A percentile compares a stretch with the other conserved stretches of the same genome.
Conservation (phyloP, 148 eudicot species). For the Pouteria glomerata region DNA sequence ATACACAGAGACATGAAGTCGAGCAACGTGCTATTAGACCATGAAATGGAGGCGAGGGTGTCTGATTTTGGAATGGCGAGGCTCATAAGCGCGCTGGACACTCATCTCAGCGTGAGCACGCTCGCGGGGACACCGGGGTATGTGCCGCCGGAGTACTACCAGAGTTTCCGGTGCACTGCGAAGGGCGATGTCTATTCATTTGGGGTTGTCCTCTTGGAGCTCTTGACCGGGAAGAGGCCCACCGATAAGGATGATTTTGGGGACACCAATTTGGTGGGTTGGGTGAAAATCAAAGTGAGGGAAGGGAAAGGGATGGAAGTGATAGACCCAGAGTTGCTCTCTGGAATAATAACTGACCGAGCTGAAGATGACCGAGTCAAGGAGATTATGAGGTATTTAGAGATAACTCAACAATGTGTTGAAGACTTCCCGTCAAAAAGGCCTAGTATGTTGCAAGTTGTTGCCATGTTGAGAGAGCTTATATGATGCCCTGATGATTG, state of each 20-base stretch:
- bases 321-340: slow-evolving; percentile 58
- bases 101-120: slow-evolving; percentile 93
- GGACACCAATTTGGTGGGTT: slow-evolving; percentile 90
- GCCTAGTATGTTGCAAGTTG: slow-evolving; percentile 94
- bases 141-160: slow-evolving; percentile 97
- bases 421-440: slow-evolving; percentile 93
- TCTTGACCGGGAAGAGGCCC: slow-evolving; percentile 78
- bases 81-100: slow-evolving; percentile 88
- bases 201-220: slow-evolving; percentile 80
- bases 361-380: slow-evolving; percentile 62
- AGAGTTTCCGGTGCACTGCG: slow-evolving; percentile 91
- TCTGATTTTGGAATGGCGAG: slow-evolving; percentile 99
- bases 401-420: slow-evolving; percentile 70
- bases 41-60: slow-evolving; percentile 78
- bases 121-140: slow-evolving; percentile 97
- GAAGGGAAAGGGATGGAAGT: slow-evolving; percentile 93
- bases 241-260: slow-evolving; percentile 97
- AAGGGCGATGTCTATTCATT: slow-evolving; percentile 93
- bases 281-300: slow-evolving; percentile 91
- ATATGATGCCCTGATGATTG: slow-evolving; percentile 22
- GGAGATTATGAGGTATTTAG: slow-evolving; percentile 76
- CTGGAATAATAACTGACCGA: slow-evolving; percentile 33
- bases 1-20: slow-evolving; percentile 98
- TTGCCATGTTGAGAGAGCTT: slow-evolving; percentile 87
- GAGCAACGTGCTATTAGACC: slow-evolving; percentile 79